phyloP scores from a whole-genome alignment of 495 filamentous ascomycete genomes.

The Sphaerosporella brunnea region DNA sequence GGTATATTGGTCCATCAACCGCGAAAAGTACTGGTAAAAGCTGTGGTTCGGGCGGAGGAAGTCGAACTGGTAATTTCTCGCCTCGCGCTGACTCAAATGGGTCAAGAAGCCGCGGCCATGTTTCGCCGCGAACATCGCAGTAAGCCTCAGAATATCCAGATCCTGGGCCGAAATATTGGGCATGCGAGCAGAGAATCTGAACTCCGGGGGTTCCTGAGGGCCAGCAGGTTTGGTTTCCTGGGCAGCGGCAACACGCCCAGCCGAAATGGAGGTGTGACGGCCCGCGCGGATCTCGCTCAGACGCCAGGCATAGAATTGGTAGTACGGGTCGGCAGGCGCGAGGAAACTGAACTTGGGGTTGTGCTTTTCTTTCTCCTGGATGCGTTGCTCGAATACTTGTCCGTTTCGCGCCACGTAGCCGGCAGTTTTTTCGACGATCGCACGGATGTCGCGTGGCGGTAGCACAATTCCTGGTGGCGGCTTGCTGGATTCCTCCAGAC shows the following conservation, averaged over 20 bases:
- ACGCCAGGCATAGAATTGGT: slow-evolving; percentile 78
- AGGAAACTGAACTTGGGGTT: slow-evolving; percentile 90
- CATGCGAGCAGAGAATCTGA: slow-evolving; percentile 91
- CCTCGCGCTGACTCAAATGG: slow-evolving; percentile 65
- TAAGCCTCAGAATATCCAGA: slow-evolving; percentile 78
- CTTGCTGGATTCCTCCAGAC: slow-evolving; percentile 37
- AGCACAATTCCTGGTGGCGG: slow-evolving; percentile 68
- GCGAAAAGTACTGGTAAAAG: slow-evolving; percentile 83
- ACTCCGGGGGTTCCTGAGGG: slow-evolving; percentile 72
- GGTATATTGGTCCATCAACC: slow-evolving; percentile 87
- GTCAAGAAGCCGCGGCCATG: slow-evolving; percentile 85
- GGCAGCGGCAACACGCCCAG: slow-evolving; percentile 44
- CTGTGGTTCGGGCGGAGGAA: slow-evolving; percentile 91
- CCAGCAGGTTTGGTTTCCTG: slow-evolving; percentile 50
- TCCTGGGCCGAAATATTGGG: slow-evolving; percentile 92
- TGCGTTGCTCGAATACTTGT: slow-evolving; percentile 59
- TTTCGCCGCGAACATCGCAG: slow-evolving; percentile 77
- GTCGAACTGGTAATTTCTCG: slow-evolving; percentile 88
- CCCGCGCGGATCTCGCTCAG: slow-evolving; percentile 68
- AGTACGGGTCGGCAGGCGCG: slow-evolving; percentile 62
- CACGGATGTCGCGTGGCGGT: slow-evolving; percentile 66
- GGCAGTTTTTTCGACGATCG: slow-evolving; percentile 86
- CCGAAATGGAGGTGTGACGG: slow-evolving; percentile 59
- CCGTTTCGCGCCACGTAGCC: slow-evolving; percentile 81
- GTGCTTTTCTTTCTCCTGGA: slow-evolving; percentile 66